A percentile compares a stretch with the other conserved stretches of the same genome.
Evolutionary conservation across 306 rosid genomes (phyloP).

Genomic region (Dalbergia oliveri): DNA sequence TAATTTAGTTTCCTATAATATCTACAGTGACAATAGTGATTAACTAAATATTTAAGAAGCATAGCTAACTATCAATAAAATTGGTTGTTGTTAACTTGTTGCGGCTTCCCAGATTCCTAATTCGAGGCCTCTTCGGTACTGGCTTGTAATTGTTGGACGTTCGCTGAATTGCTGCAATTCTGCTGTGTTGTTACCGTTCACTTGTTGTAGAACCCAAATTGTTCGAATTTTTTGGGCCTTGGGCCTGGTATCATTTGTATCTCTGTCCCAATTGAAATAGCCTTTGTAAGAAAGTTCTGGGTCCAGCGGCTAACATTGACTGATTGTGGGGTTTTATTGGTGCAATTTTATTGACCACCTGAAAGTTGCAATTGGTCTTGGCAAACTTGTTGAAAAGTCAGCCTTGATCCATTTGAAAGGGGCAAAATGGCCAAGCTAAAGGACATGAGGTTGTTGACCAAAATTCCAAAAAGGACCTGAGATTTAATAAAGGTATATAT

Average conservation of each 20-base stretch:
- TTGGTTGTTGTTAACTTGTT: not conserved
- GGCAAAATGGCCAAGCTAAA: not conserved
- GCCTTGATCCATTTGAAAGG: not conserved
- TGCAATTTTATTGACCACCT: not conserved
- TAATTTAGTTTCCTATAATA: not conserved
- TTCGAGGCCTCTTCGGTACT: not conserved
- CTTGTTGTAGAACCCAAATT: too few species aligned
- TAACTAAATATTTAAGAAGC: too few species aligned
- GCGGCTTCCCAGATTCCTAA: not conserved
- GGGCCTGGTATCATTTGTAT: too few species aligned
- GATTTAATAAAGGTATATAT: too few species aligned
- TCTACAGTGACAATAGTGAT: too few species aligned
- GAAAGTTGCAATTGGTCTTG: not conserved
- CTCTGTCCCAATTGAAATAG: not conserved
- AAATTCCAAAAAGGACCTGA: not conserved
- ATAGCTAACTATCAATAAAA: too few species aligned
- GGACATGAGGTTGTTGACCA: not conserved
- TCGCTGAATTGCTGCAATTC: not conserved
- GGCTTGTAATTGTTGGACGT: not conserved
- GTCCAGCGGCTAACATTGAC: not conserved
- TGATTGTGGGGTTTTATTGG: too few species aligned
- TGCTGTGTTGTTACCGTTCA: too few species aligned
- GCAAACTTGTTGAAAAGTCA: not conserved
- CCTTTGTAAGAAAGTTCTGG: not conserved
- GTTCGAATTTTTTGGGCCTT: too few species aligned